These are phyloP conservation scores for Gomphus sp. DNA, from an alignment of 1,284 basidiomycete genomes.

Conservation along the genomic window DNA sequence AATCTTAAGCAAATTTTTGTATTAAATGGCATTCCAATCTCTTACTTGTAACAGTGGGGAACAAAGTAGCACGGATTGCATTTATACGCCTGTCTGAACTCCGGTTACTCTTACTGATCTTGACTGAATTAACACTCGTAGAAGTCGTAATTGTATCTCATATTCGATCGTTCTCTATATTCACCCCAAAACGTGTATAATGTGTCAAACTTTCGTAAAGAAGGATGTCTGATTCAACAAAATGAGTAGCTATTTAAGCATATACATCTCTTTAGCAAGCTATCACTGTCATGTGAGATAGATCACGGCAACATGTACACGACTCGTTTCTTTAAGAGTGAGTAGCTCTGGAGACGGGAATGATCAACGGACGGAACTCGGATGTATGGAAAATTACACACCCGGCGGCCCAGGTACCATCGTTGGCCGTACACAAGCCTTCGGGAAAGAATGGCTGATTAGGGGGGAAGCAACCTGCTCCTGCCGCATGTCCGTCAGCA, in stretches of 20 bases:
- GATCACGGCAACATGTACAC: background rate
- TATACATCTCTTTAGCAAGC: background rate
- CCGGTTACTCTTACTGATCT: too few species aligned
- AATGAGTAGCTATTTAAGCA: background rate
- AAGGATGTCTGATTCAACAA: background rate
- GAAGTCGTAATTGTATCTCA: too few species aligned
- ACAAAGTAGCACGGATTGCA: too few species aligned
- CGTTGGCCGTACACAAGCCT: conserved; percentile 6
- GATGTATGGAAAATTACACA: background rate
- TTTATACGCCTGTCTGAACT: too few species aligned
- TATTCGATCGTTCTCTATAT: too few species aligned
- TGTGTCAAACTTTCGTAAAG: background rate
- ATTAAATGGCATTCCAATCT: too few species aligned
- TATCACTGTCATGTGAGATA: background rate
- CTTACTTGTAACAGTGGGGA: too few species aligned
- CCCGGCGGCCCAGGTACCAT: conserved; percentile 8
- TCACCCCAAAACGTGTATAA: too few species aligned
- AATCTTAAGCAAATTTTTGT: too few species aligned
- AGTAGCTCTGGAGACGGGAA: background rate
- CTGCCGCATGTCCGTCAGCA: conserved; percentile 5
- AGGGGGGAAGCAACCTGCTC: conserved; percentile 11
- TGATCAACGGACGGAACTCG: background rate
- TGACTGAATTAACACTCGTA: too few species aligned
- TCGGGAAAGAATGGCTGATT: conserved; percentile 9
- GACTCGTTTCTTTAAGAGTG: background rate